Evolutionary conservation across 1,139 yeast genomes (phyloP).

Genomic region (Scheffersomyces segobiensis): DNA sequence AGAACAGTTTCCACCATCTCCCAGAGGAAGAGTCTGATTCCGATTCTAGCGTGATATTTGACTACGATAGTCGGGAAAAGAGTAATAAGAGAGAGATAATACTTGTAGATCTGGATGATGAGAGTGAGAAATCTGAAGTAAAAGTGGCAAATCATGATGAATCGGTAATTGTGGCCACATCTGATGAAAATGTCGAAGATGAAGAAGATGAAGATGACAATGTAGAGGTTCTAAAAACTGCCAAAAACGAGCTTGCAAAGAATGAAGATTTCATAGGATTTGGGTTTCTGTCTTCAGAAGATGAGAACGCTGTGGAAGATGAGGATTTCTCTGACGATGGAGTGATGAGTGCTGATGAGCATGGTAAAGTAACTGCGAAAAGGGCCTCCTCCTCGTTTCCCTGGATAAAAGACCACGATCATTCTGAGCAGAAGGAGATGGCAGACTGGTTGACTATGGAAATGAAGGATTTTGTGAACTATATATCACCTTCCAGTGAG

Average conservation of each 20-base stretch:
- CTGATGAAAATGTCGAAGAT: slow-evolving; percentile 29
- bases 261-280: slow-evolving; percentile 64
- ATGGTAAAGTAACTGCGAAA: slow-evolving; percentile 23
- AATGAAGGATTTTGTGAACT: slow-evolving; percentile 81
- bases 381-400: slow-evolving; percentile 55
- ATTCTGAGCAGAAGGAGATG: slow-evolving; percentile 69
- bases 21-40: slow-evolving; percentile 17
- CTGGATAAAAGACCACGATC: slow-evolving; percentile 79
- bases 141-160: slow-evolving; percentile 13
- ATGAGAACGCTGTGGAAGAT: slow-evolving; percentile 28
- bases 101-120: slow-evolving; percentile 26
- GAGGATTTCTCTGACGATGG: slow-evolving; percentile 37
- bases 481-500: slow-evolving; percentile 79
- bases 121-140: slow-evolving; percentile 7
- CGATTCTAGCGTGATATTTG: slow-evolving; percentile 22
- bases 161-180: slow-evolving; percentile 36
- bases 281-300: slow-evolving; percentile 51
- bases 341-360: slow-evolving; percentile 34
- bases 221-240: slow-evolving; percentile 11
- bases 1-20: slow-evolving; percentile 22
- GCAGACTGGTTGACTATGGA: slow-evolving; percentile 90
- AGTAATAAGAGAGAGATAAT: slow-evolving; percentile 20
- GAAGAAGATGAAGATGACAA: slow-evolving; percentile 21
- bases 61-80: slow-evolving; percentile 15
- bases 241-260: slow-evolving; percentile 38